Base-by-base conservation (phyloP, 805 yeast genomes). In the Pichia manshurica region DNA sequence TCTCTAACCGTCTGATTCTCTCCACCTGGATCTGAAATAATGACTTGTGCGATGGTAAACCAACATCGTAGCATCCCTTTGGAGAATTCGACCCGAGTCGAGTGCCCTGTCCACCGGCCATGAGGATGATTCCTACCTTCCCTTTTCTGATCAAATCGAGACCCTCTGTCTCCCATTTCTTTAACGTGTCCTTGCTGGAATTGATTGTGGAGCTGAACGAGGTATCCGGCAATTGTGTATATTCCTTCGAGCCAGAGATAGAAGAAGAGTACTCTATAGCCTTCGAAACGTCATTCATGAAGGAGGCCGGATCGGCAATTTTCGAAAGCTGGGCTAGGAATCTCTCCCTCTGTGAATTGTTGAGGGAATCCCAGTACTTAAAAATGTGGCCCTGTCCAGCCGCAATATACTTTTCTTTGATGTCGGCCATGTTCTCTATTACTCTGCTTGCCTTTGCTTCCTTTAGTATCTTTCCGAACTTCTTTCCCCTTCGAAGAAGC, bases 61-160 rank as follows among this genome's bases (percentile, higher is more conserved):
- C 84, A 51, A 93, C 82, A 63, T 91, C 79, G 62, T 79, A 93
- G 66, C 97, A 91, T 1, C 99, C 99, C 66, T 93, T 93, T 33
- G 99, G 99, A 22, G 71, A 79, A 4, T 81, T 70, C 1, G 96
- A 88, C 1, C 99, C 99, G 46, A 93, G 72, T 53, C 99, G 75
- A 7, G 97, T 86, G 29, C 99, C 99, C 66, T 93, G 99, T 43
- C 99, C 99, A 48, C 99, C 99, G 12, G 99, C 97, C 86, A 93
- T 84, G 45, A 93, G 72, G 38, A 93, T 73, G 5, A 93, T 91
- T 31, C 88, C 99, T 21, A 91, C 98, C 59, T 84, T 78, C 53
- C 83, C 83, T 13, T 71, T 64, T 16, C 77, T 65, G 46, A 93
- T 82, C 28, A 91, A 85, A 22, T 78, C 69, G 16, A 82, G 64